Evolutionary conservation across 441 rosid species (phyloP), one percentile per base, ranked within the genome.

Genomic region (Croton setiger): DNA sequence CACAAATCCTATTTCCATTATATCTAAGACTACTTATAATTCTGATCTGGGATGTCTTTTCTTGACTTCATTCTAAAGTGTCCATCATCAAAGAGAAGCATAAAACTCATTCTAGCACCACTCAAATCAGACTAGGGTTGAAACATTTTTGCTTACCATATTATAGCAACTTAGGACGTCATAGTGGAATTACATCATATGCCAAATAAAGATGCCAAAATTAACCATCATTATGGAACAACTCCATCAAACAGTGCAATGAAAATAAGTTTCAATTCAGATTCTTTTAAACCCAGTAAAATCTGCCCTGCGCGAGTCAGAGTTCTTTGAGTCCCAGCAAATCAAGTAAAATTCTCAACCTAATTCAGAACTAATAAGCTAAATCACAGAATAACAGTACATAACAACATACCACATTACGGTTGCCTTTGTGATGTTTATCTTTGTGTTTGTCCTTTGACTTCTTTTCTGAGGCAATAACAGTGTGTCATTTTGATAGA

Each of bases 381-480:
- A 60, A 35, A 27, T 20, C 5, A 62, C 48, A 15, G 45, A 36
- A 64, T 63, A 2, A 73, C 60, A 45, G 37, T 45, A 58, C 23
- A 65, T 61, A 74, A 73, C 65, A 71, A 73, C 86, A 80, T 77
- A 94, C 99, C 68, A 23, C 64, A 33, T 43, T 39, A 47, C 63
- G 68, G 20, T 84, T 78, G 39, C 74, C 81, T 77, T 83, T 85
- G n/a, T 62, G 75, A 63, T 75, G 82, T 75, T 86, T 87, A 75
- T 78, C 80, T 78, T 74, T 79, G 63, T 57, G 80, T 76, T 82
- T 84, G 74, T 88, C 94, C 88, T 81, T 87, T 0, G 87, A 87
- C 84, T 87, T 91, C 86, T 85, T 92, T 71, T 87, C 98, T 90
- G 91, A 44, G 47, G 68, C 73, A 74, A 79, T 60, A 55, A 64